These are phyloP conservation scores for Cyclostephanos invisitatus DNA, from an alignment of 108 stramenopile genomes.

Conservation along the genomic window DNA sequence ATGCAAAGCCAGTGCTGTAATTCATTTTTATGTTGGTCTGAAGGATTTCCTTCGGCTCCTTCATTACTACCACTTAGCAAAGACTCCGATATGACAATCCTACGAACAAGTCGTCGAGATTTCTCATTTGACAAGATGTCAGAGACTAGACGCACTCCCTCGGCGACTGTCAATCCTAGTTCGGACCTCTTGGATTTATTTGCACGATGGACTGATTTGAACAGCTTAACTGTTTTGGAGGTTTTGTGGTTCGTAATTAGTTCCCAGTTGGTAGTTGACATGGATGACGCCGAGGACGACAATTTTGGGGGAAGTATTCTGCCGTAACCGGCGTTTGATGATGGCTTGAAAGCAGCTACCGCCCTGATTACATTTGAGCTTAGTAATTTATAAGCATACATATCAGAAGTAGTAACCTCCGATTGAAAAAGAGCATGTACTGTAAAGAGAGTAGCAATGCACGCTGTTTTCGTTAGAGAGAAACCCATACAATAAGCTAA, in stretches of 20 bases:
- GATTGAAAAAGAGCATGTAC: not conserved
- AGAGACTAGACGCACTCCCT: constrained; percentile 80
- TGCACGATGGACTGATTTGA: constrained; percentile 58
- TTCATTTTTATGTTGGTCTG: constrained; percentile 21
- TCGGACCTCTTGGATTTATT: constrained; percentile 74
- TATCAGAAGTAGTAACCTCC: not conserved
- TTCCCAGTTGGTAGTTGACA: constrained; percentile 34
- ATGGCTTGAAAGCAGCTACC: not conserved
- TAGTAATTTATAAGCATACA: not conserved
- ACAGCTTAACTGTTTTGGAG: constrained; percentile 75
- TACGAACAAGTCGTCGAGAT: constrained; percentile 59
- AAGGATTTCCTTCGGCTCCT: not conserved
- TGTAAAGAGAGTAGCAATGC: not conserved
- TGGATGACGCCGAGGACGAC: constrained; percentile 1
- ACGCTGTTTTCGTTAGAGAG: not conserved
- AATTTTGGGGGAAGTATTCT: not conserved
- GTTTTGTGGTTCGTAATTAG: constrained; percentile 44
- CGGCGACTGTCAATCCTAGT: constrained; percentile 66
- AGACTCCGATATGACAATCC: constrained; percentile 62
- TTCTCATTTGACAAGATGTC: constrained; percentile 71
- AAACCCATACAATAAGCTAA: not conserved
- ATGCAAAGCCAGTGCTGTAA: constrained; percentile 30
- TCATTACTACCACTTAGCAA: constrained; percentile 19
- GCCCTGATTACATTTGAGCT: not conserved
- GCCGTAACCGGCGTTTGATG: not conserved